These are phyloP conservation scores for Candida nanaspora DNA, from an alignment of 805 yeast genomes.

Conservation along the genomic window DNA sequence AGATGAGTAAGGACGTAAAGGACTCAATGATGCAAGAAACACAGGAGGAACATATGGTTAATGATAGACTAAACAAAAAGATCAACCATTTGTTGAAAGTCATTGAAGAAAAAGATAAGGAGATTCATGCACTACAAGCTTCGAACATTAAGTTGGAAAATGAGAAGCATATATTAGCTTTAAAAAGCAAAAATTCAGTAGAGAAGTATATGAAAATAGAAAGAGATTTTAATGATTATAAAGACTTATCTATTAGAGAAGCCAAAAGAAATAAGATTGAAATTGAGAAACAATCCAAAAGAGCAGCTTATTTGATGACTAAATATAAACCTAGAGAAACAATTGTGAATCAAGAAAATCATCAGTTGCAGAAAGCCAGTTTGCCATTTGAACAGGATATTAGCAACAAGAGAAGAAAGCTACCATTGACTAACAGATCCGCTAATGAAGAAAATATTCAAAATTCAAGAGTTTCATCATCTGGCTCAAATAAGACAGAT, in stretches of 20 bases:
- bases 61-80: constrained; percentile 7
- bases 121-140: constrained; percentile 11
- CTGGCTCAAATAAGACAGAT: background rate
- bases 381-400: too few relatives aligned
- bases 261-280: constrained; percentile 12
- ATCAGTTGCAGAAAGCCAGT: too few relatives aligned
- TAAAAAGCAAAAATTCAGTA: constrained; percentile 7
- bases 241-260: constrained; percentile 14
- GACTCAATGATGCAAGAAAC: constrained; percentile 9
- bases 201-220: constrained; percentile 12
- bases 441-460: background rate
- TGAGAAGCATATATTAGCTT: constrained; percentile 7
- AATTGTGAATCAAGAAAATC: too few relatives aligned
- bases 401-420: too few relatives aligned
- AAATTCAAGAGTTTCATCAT: background rate
- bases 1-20: constrained; percentile 13
- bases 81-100: constrained; percentile 2
- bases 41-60: constrained; percentile 10
- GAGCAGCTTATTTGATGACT: background rate
- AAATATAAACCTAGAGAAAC: constrained; percentile 1
- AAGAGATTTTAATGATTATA: constrained; percentile 10
- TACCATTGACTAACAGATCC: too few relatives aligned
- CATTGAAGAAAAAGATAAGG: constrained; percentile 11
- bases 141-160: constrained; percentile 11
- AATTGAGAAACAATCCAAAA: constrained; percentile 2